These are phyloP conservation scores for Nitzschia inconspicua DNA, from an alignment of 108 stramenopile species.

Conservation along the genomic window DNA sequence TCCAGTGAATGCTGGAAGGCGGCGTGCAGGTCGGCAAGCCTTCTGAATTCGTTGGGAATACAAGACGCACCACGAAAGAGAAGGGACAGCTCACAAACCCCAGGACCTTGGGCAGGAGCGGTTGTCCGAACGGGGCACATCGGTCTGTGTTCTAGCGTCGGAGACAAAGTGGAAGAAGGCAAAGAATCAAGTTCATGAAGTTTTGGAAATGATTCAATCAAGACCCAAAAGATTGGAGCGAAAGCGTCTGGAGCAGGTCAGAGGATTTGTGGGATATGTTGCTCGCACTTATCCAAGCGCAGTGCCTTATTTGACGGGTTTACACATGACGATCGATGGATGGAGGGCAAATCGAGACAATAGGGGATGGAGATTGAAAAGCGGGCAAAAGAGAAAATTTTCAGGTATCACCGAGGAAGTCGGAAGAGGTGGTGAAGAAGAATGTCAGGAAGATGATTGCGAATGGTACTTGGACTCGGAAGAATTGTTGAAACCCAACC, in stretches of 20 bases:
- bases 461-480: too few relatives aligned
- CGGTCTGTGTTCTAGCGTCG: too few relatives aligned
- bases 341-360: slow-evolving; percentile 36
- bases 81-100: slow-evolving; percentile 2
- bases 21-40: not conserved
- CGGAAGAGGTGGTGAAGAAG: too few relatives aligned
- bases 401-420: not conserved
- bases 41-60: slow-evolving; percentile 34
- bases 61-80: slow-evolving; percentile 56
- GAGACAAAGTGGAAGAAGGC: slow-evolving; percentile 6
- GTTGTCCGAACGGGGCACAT: slow-evolving; percentile 17
- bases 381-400: not conserved
- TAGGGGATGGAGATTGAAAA: slow-evolving; percentile 40
- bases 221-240: not conserved
- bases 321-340: slow-evolving; percentile 38
- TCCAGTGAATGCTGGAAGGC: slow-evolving; percentile 8
- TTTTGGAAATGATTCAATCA: too few relatives aligned
- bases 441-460: too few relatives aligned
- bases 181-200: not conserved
- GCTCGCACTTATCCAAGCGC: slow-evolving; percentile 23
- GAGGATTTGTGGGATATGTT: slow-evolving; percentile 49
- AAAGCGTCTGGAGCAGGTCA: slow-evolving; percentile 1
- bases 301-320: slow-evolving; percentile 45
- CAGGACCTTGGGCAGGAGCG: slow-evolving; percentile 51
- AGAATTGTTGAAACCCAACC: too few relatives aligned